These are phyloP conservation scores for Syzygium oleosum DNA, from an alignment of 345 rosid species.

Conservation along the genomic window DNA sequence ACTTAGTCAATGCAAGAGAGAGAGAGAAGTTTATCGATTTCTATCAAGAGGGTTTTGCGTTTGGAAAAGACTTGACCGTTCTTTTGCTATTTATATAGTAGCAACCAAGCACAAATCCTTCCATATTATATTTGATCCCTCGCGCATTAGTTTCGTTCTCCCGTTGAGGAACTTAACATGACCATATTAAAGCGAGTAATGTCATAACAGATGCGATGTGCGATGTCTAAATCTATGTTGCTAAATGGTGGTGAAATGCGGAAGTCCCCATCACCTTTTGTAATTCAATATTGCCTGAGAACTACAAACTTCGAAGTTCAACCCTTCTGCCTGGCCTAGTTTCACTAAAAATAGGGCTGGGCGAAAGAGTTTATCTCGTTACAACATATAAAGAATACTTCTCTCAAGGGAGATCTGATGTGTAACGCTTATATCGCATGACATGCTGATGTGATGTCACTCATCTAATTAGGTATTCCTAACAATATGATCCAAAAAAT, in stretches of 20 bases:
- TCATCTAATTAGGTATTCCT: neutral
- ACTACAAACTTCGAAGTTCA: neutral
- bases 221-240: neutral
- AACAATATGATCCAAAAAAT: neutral
- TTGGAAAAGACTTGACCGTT: no score
- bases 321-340: neutral
- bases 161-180: no score
- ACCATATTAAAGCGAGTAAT: no score
- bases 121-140: no score
- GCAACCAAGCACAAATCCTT: no score
- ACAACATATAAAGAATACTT: neutral
- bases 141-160: no score
- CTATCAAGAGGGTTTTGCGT: neutral
- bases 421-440: neutral
- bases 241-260: neutral
- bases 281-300: neutral
- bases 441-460: neutral
- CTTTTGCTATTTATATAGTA: no score
- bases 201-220: neutral
- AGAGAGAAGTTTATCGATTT: neutral
- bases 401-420: accelerated
- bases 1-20: neutral
- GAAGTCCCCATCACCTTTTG: neutral
- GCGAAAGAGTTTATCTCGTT: neutral
- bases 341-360: neutral